These are phyloP conservation scores for Eucalyptus microcorys DNA, from an alignment of 345 rosid genomes.

Conservation along the genomic window DNA sequence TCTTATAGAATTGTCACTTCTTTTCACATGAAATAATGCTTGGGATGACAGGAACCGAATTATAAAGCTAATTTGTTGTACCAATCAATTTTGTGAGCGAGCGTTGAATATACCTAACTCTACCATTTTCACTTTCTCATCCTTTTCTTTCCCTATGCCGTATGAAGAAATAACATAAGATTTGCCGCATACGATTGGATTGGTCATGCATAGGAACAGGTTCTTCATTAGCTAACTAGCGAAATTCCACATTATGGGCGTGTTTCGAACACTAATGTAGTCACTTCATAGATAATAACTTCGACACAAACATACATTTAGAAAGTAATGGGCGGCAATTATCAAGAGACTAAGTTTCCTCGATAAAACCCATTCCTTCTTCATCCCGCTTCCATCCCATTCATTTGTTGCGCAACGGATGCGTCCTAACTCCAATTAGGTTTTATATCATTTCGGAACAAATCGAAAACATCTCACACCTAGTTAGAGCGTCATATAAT, in stretches of 20 bases:
- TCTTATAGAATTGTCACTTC: neutral
- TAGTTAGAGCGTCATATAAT: neutral
- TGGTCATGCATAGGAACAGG: neutral
- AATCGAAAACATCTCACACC: neutral
- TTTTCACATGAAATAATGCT: neutral
- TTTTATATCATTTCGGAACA: neutral
- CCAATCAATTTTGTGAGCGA: neutral
- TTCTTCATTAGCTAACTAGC: neutral
- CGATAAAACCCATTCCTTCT: neutral
- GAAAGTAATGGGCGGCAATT: neutral
- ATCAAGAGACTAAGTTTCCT: neutral
- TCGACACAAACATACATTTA: neutral
- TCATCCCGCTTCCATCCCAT: neutral
- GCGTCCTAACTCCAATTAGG: neutral
- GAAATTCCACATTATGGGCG: accelerated
- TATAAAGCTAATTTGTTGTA: neutral
- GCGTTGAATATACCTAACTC: neutral
- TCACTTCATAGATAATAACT: neutral
- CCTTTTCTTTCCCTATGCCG: neutral
- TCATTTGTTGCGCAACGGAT: neutral
- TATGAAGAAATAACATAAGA: neutral
- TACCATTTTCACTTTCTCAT: neutral
- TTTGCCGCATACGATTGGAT: neutral
- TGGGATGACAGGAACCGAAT: neutral
- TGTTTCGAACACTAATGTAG: neutral